Percentiles rank a stretch among this genome's conserved stretches.
Evolutionary conservation across 371 early-diverging fungal species (phyloP).

Genomic region (Mortierella sp.): DNA sequence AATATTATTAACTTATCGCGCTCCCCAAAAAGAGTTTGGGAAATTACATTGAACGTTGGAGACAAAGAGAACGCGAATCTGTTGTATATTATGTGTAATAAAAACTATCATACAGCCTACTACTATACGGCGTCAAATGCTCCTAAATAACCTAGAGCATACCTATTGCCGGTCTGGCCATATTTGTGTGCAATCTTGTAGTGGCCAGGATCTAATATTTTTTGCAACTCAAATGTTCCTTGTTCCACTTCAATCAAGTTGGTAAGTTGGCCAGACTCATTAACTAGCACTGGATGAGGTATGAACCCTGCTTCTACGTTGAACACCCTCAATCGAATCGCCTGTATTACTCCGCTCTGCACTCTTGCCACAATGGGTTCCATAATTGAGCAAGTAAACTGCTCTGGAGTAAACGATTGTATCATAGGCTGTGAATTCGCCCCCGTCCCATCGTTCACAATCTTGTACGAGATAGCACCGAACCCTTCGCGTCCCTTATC

Average conservation of each 20-base stretch:
- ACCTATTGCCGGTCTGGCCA: neutral
- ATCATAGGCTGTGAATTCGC: slow-evolving; percentile 22
- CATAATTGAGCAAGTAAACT: slow-evolving; percentile 16
- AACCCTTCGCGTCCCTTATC: no score
- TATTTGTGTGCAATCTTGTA: slow-evolving; percentile 19
- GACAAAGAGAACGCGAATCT: no score
- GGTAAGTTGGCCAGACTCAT: neutral
- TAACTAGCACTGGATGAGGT: slow-evolving; percentile 6
- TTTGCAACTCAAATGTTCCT: slow-evolving; percentile 21
- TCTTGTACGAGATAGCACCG: slow-evolving; percentile 13
- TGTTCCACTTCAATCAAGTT: slow-evolving; percentile 17
- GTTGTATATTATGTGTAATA: no score
- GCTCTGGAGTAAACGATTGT: neutral
- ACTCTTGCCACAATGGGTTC: slow-evolving; percentile 24
- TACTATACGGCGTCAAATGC: slow-evolving; percentile 22
- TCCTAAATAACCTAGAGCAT: neutral
- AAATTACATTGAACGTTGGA: no score
- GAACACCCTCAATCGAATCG: slow-evolving; percentile 18
- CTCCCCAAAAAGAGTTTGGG: no score
- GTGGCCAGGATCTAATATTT: slow-evolving; percentile 17
- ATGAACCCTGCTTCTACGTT: slow-evolving; percentile 3
- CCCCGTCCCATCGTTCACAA: slow-evolving; percentile 37
- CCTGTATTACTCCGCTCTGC: slow-evolving; percentile 18
- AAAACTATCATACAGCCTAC: no score
- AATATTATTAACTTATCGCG: no score